Evolutionary conservation across 78 protist species (phyloP), one percentile per base, ranked within the genome.

Genomic region (Corallochytrium limacisporum): DNA sequence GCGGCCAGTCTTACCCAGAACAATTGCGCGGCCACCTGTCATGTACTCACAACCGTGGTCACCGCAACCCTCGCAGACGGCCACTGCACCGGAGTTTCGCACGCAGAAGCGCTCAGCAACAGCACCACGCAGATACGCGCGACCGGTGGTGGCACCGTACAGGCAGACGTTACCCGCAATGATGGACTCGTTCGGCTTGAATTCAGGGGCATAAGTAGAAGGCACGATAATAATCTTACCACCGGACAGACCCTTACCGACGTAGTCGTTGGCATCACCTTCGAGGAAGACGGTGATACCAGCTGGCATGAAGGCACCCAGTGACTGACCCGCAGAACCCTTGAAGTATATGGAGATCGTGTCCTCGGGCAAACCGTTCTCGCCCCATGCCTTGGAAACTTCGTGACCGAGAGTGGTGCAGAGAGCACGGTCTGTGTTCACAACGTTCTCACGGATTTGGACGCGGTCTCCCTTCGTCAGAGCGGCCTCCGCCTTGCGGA

Each of bases 1-100:
- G 59, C 79, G 39, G 2, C 86, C 88, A 1, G 72, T 54, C 15
- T 13, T 12, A 22, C 93, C 93, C 26, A 88, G 89, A 2, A 79
- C 42, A 9, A 80, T 81, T 10, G 78, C 83, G 6, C 60, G 31
- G 7, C 93, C 93, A 20, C 89, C 93, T 18, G 93, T 88, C 93
- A 88, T 88, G 79, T 88, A 88, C 69, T 88, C 93, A 61, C 88
- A 83, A 36, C 88, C 83, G 75, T 88, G 93, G 67, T 82, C 89
- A 42, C 93, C 93, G 4, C 74, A 69, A 9, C 90, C 93, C 78
- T 88, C 93, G 47, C 71, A 46, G n/a, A 88, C 89, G 18, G 89
- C 89, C 36, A 57, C 40, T n/a, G 88, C 86, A 16, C 87, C 87
- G 3, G 84, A 75, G 81, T 88, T 88, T 33, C 93, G 69, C 57